Conservation (phyloP, 176 grass and related monocot genomes). For the Phoenix roebelenii region DNA sequence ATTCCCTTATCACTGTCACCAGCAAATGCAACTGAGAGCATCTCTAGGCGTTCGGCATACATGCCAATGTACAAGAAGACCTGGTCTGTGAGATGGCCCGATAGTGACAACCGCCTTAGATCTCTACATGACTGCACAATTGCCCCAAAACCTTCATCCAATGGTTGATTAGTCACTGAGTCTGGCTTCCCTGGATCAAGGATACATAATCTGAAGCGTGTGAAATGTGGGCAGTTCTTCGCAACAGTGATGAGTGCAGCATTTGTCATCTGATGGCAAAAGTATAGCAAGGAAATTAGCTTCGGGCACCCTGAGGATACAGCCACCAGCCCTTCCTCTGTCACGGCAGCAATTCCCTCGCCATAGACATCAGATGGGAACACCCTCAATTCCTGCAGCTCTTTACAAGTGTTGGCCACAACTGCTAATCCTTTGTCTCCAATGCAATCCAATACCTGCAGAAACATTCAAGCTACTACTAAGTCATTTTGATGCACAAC, state of each 20-base stretch:
- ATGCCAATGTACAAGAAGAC: constrained; percentile 77
- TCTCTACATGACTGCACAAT: constrained; percentile 54
- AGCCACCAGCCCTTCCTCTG: constrained; percentile 70
- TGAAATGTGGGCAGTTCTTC: constrained; percentile 75
- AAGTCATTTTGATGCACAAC: too few species aligned
- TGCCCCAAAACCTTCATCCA: constrained; percentile 80
- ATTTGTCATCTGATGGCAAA: constrained; percentile 88
- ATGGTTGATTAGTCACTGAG: constrained; percentile 36
- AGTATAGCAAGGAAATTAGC: constrained; percentile 66
- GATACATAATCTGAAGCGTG: constrained; percentile 63
- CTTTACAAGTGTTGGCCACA: constrained; percentile 67
- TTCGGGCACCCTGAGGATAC: constrained; percentile 67
- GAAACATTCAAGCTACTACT: too few species aligned
- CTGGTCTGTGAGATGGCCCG: constrained; percentile 56
- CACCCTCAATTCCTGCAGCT: constrained; percentile 80
- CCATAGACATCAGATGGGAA: constrained; percentile 52
- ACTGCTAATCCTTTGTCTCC: constrained; percentile 65
- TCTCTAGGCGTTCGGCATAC: constrained; percentile 60
- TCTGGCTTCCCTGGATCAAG: constrained; percentile 63
- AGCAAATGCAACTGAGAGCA: constrained; percentile 90
- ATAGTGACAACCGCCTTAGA: constrained; percentile 54
- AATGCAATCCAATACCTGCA: constrained; percentile 69
- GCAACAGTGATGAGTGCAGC: constrained; percentile 55
- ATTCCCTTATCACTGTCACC: constrained; percentile 63
- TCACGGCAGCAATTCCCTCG: constrained; percentile 49